Conservation (phyloP, 2,329 filamentous ascomycete species). For the Colletotrichum euphorbiae region DNA sequence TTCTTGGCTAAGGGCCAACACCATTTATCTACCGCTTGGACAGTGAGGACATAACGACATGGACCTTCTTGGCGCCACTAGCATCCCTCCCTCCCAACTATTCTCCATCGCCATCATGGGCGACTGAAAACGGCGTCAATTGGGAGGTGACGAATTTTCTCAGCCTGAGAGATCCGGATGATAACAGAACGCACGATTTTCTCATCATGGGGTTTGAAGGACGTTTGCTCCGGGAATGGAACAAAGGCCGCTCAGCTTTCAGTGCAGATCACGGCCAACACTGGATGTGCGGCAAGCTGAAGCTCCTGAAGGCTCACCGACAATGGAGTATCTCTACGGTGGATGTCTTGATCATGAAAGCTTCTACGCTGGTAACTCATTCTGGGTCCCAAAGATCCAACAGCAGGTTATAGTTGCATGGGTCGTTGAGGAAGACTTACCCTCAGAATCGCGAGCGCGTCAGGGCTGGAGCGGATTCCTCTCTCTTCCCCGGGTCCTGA, state of each 20-base stretch:
- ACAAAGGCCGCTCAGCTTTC: conserved; percentile 1
- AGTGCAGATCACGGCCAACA: conserved; percentile 3
- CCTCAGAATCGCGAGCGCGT: background rate
- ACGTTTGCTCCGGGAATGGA: background rate
- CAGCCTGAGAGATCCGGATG: background rate
- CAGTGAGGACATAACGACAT: background rate
- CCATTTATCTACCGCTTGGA: conserved; percentile 4
- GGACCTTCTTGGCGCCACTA: background rate
- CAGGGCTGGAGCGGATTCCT: background rate
- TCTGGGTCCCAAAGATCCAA: background rate
- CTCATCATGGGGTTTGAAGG: conserved; percentile 5
- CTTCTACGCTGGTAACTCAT: conserved; percentile 6
- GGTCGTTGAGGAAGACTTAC: background rate
- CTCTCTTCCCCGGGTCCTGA: background rate
- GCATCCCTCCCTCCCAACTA: background rate
- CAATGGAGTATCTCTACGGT: background rate
- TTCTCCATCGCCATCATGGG: background rate
- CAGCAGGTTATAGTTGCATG: background rate
- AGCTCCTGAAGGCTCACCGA: background rate
- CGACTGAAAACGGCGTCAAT: background rate
- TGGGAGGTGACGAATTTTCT: conserved; percentile 11
- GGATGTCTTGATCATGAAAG: background rate
- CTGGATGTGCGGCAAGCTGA: conserved; percentile 1
- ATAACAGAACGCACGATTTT: background rate
- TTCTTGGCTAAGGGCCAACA: background rate